phyloP scores from a whole-genome alignment of 306 rosid species.

The Ammopiptanthus mongolicus region DNA sequence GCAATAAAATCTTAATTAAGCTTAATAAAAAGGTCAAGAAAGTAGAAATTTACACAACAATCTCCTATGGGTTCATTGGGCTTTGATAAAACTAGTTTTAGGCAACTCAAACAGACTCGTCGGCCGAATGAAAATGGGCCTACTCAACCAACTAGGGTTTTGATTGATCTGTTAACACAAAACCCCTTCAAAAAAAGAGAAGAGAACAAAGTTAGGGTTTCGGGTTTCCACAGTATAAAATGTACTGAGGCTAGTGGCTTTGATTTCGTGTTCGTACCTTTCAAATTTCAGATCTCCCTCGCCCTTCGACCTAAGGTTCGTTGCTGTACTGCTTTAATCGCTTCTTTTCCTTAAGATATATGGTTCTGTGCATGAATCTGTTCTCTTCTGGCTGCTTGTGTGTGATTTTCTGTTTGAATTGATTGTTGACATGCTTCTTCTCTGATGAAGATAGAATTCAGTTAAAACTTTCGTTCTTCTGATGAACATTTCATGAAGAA shows the following conservation, averaged over 20 bases:
- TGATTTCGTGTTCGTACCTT: no score
- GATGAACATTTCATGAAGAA: no score
- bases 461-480: no score
- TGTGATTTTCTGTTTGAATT: not conserved
- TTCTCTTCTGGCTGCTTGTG: not conserved
- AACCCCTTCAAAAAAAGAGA: not conserved
- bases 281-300: not conserved
- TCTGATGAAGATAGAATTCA: no score
- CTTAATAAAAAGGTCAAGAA: no score
- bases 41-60: no score
- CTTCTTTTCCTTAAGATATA: not conserved
- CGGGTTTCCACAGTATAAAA: constrained; percentile 18
- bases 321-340: not conserved
- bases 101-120: not conserved
- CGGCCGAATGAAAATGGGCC: constrained; percentile 14
- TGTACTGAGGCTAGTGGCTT: not conserved
- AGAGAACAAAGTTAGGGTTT: constrained; percentile 25
- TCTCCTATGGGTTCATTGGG: not conserved
- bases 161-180: not conserved
- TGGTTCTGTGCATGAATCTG: not conserved
- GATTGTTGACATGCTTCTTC: no score
- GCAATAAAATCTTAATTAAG: not conserved
- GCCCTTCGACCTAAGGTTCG: not conserved
- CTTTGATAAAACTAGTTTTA: not conserved
- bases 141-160: not conserved